phyloP scores from a whole-genome alignment of 805 yeast genomes.

The Nakazawaea anatomiae region DNA sequence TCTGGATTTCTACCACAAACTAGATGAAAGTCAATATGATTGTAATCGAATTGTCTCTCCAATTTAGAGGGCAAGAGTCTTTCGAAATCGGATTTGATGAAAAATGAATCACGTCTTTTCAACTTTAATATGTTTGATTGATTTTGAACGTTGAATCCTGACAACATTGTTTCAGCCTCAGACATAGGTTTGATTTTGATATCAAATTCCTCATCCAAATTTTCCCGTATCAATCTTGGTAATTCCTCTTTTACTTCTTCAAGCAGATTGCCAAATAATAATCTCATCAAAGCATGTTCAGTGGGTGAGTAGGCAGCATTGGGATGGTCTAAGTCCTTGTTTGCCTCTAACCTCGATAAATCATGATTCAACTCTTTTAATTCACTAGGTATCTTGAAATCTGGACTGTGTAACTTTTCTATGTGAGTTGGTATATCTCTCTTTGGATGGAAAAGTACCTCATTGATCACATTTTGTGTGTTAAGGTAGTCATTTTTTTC shows the following conservation, averaged over 20 bases:
- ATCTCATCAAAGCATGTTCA: slow-evolving; percentile 7
- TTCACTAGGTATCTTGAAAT: slow-evolving; percentile 3
- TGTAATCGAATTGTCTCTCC: slow-evolving; percentile 24
- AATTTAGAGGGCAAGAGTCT: slow-evolving; percentile 30
- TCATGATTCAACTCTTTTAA: neutral
- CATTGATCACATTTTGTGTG: slow-evolving; percentile 2
- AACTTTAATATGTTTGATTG: slow-evolving; percentile 31
- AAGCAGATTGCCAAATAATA: slow-evolving; percentile 10
- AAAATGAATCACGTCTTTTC: slow-evolving; percentile 30
- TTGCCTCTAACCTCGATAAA: neutral
- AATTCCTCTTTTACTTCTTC: slow-evolving; percentile 21
- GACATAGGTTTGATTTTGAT: neutral
- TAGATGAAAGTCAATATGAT: slow-evolving; percentile 27
- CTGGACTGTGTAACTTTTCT: neutral
- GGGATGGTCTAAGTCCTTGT: neutral
- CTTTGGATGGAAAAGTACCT: neutral
- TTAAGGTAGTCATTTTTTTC: neutral
- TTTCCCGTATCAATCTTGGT: neutral
- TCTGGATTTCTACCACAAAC: slow-evolving; percentile 44
- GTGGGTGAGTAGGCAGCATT: neutral
- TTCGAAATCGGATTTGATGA: slow-evolving; percentile 32
- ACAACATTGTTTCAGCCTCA: slow-evolving; percentile 5
- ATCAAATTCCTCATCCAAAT: slow-evolving; percentile 1
- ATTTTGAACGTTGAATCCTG: neutral
- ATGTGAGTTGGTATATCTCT: neutral